Conservation (phyloP, 345 rosid genomes). For the Cardamine chenopodiifolia region DNA sequence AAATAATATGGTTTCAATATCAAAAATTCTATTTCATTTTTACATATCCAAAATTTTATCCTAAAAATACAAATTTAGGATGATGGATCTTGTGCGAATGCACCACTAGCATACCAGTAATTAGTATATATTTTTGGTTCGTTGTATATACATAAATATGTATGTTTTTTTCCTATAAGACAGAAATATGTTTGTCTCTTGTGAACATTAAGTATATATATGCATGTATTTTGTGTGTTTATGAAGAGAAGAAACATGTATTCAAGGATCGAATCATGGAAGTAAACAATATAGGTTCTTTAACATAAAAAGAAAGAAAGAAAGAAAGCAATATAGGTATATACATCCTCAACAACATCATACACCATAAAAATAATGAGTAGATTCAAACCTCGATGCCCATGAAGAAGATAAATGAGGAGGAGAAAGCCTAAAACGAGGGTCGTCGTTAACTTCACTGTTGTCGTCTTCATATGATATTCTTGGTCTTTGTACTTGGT, state of each 20-base stretch:
- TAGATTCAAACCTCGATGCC: constrained; percentile 30
- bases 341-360: neutral
- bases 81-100: neutral
- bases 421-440: constrained; percentile 24
- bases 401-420: constrained; percentile 19
- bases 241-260: constrained; percentile 1
- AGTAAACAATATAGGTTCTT: neutral
- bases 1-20: neutral
- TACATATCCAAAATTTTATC: neutral
- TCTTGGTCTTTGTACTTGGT: neutral
- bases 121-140: neutral
- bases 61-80: neutral
- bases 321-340: neutral
- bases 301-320: too few species aligned
- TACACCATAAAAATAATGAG: neutral
- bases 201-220: neutral
- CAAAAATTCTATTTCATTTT: neutral
- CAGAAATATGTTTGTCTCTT: neutral
- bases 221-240: neutral
- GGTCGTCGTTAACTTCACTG: constrained; percentile 16
- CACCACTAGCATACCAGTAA: neutral
- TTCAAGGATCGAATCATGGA: neutral
- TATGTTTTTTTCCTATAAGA: neutral
- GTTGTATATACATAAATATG: neutral
- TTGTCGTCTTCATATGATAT: constrained; percentile 8